These are phyloP conservation scores for Bryopsis sp. DNA, from an alignment of 139 green algal species.

Conservation along the genomic window DNA sequence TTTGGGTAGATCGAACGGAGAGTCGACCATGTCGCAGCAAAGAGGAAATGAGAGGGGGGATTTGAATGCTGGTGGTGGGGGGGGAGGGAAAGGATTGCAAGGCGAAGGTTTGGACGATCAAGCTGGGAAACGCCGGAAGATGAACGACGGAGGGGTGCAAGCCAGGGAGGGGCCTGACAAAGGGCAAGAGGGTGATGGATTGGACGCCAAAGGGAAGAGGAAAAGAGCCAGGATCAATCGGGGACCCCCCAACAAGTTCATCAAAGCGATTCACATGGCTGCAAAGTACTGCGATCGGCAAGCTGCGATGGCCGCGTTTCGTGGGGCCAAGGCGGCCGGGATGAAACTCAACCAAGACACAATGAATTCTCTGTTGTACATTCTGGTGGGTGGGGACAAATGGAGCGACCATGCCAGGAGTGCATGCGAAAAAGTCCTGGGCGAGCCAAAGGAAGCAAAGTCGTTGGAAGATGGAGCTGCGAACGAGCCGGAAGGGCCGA, in stretches of 20 bases:
- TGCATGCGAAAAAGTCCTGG: too few species aligned
- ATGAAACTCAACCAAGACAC: not conserved
- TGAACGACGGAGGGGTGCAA: not conserved
- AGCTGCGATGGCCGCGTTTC: not conserved
- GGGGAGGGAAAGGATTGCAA: too few species aligned
- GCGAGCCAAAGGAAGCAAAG: too few species aligned
- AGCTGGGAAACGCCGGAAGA: not conserved
- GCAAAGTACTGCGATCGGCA: not conserved
- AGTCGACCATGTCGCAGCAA: too few species aligned
- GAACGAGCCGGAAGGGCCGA: not conserved
- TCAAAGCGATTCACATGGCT: not conserved
- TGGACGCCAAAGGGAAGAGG: not conserved
- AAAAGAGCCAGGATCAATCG: not conserved
- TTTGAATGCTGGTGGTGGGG: too few species aligned
- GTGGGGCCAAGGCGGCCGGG: not conserved
- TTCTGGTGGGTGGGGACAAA: constrained; percentile 7
- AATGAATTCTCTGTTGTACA: not conserved
- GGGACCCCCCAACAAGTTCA: not conserved
- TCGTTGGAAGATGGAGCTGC: not conserved
- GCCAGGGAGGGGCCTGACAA: not conserved
- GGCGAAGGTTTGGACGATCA: not conserved
- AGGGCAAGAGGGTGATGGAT: not conserved
- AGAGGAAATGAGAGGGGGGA: too few species aligned
- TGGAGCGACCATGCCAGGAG: not conserved
- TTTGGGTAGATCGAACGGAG: too few species aligned